Conservation (phyloP, 768 basidiomycete species). For the Trametes maxima region DNA sequence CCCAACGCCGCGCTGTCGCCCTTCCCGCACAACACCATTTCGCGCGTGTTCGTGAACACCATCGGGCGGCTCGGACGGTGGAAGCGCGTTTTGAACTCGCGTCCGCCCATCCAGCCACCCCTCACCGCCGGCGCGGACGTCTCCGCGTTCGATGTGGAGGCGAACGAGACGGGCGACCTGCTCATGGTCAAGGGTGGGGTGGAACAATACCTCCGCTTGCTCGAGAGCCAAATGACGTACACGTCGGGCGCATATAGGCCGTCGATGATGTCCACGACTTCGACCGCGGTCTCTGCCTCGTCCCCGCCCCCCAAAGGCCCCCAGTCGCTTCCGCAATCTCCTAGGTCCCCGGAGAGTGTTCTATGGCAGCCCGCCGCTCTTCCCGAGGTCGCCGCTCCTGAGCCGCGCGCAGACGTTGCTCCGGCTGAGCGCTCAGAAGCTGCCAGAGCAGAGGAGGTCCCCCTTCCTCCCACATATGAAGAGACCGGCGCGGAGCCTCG, state of each 20-base stretch:
- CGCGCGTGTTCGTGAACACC: conserved; percentile 77
- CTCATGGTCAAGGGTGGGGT: conserved; percentile 63
- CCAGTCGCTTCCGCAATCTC: conserved; percentile 18
- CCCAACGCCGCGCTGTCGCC: conserved; percentile 51
- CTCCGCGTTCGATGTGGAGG: conserved; percentile 73
- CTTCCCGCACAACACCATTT: conserved; percentile 63
- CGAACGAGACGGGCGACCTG: conserved; percentile 60
- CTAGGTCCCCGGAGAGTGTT: conserved; percentile 19
- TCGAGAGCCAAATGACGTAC: conserved; percentile 39
- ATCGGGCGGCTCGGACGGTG: conserved; percentile 82
- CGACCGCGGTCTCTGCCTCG: conserved; percentile 7
- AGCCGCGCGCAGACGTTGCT: conserved; percentile 12
- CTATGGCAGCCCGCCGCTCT: conserved; percentile 8
- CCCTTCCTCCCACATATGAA: conserved; percentile 18
- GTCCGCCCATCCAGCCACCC: conserved; percentile 39
- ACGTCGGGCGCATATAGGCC: conserved; percentile 6
- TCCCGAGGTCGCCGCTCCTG: conserved; percentile 14
- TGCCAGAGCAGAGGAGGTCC: background rate
- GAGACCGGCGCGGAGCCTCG: conserved; percentile 11
- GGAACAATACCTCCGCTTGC: conserved; percentile 65
- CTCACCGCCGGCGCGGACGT: conserved; percentile 49
- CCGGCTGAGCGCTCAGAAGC: conserved; percentile 7
- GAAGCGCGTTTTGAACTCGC: conserved; percentile 72
- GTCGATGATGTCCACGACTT: conserved; percentile 10
- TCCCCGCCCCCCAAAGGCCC: conserved; percentile 10